Percentiles rank a stretch among this genome's conserved stretches.
These are phyloP conservation scores for Hypoxylon sp. DNA, from an alignment of 2,329 filamentous ascomycete genomes.

Conservation along the genomic window DNA sequence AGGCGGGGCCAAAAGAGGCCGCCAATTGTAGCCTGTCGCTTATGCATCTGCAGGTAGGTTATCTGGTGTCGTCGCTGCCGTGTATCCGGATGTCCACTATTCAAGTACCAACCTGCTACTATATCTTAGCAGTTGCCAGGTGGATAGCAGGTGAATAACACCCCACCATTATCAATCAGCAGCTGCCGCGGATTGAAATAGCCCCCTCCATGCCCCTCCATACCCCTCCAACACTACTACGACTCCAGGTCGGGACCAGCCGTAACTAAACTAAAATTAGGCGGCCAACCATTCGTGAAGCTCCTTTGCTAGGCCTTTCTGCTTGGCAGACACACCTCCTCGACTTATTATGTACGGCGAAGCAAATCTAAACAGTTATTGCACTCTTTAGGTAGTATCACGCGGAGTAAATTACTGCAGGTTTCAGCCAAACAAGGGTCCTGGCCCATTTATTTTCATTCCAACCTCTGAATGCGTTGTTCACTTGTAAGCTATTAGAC, in stretches of 20 bases:
- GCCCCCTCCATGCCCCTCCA: background rate
- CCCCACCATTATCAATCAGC: background rate
- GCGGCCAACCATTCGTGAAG: background rate
- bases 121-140: background rate
- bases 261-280: background rate
- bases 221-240: background rate
- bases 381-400: background rate
- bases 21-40: slow-evolving; percentile 16
- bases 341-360: background rate
- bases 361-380: background rate
- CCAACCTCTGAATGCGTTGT: slow-evolving; percentile 10
- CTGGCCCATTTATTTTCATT: slow-evolving; percentile 14
- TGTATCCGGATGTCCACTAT: slow-evolving; percentile 12
- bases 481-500: slow-evolving; percentile 17
- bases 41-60: slow-evolving; percentile 11
- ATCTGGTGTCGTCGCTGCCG: background rate
- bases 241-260: background rate
- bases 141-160: background rate
- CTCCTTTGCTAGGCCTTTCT: background rate
- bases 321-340: background rate
- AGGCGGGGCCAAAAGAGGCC: slow-evolving; percentile 27
- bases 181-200: background rate
- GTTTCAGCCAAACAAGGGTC: slow-evolving; percentile 40
- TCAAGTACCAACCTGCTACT: background rate
- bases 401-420: slow-evolving; percentile 18